Evolutionary conservation across 352 stramenopile genomes (phyloP), one percentile per base, ranked within the genome.

Genomic region (Globisporangium solare): DNA sequence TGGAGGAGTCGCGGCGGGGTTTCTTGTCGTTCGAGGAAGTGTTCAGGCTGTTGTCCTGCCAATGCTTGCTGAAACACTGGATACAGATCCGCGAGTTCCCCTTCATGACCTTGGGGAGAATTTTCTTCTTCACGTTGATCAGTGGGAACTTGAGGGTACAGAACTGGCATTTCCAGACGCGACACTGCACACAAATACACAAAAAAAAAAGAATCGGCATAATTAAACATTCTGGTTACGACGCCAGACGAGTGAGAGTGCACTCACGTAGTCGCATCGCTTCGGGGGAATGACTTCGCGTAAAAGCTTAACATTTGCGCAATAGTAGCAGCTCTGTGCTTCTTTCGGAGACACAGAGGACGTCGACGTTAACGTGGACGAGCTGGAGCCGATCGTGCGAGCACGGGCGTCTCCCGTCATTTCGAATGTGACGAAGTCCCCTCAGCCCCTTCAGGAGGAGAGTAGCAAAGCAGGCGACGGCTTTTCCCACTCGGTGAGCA

Each of bases 111-210:
- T 79, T 80, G 10, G 75, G 68, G 7, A 83, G 64, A 18, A 22
- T 18, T 12, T 66, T 64, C 42, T 74, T 78, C 32, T 66, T 63
- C 24, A 66, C 60, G 3, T 64, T 63, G 18, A 85, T 37, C 39
- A 85, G 58, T 41, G 75, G 75, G 42, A 85, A 76, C 58, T 74
- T 77, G 56, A 85, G 70, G 24, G 75, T 85, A 53, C 75, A 85
- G 58, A 85, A 85, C 63, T 83, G 72, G 52, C 75, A 85, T 51
- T 76, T 75, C 65, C 64, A 77, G 56, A 75, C 58, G 21, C 65
- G 69, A 50, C 75, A 85, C 70, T 83, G 43, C 7, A 35, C 27
- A 35, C 27, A 35, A 35, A 35, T 35, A 35, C 27, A 6, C 27
- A 35, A 3, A 35, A 35, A 35, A 35, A 10, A 35, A 31, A 31